Percentiles rank a stretch among this genome's conserved stretches.
Evolutionary conservation across 2,329 filamentous ascomycete species (phyloP).

Genomic region (Neofusicoccum parvum): DNA sequence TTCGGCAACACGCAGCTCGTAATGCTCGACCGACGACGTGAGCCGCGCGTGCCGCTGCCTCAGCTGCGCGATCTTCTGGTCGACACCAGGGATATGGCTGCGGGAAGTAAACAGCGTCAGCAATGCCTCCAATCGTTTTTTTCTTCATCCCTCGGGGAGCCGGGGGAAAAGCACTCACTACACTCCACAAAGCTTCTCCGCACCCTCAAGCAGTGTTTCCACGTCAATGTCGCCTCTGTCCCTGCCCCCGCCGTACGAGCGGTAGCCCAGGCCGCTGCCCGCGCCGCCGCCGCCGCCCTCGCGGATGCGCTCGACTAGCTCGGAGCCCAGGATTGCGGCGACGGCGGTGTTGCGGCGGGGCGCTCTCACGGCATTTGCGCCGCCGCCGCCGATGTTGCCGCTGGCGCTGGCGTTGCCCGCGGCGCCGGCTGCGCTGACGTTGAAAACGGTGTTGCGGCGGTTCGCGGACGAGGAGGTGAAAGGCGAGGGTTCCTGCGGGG

Average conservation of each 20-base stretch:
- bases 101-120: slow-evolving; percentile 23
- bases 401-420: slow-evolving; percentile 31
- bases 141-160: too few relatives aligned
- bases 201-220: slow-evolving; percentile 79
- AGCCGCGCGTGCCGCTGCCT: slow-evolving; percentile 72
- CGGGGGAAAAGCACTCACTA: slow-evolving; percentile 59
- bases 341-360: slow-evolving; percentile 79
- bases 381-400: slow-evolving; percentile 40
- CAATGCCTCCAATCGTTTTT: neutral
- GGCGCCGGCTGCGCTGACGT: slow-evolving; percentile 31
- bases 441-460: slow-evolving; percentile 54
- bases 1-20: slow-evolving; percentile 77
- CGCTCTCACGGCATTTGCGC: slow-evolving; percentile 50
- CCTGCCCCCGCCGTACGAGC: slow-evolving; percentile 42
- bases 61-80: slow-evolving; percentile 73
- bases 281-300: slow-evolving; percentile 59
- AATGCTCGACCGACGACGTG: slow-evolving; percentile 72
- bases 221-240: slow-evolving; percentile 77
- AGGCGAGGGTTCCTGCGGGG: slow-evolving; percentile 36
- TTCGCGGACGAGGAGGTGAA: slow-evolving; percentile 23
- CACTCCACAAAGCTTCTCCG: slow-evolving; percentile 86
- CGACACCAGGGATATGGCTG: slow-evolving; percentile 73
- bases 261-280: slow-evolving; percentile 49
- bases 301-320: slow-evolving; percentile 80
- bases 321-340: slow-evolving; percentile 82